Evolutionary conservation across 768 basidiomycete species (phyloP).

Genomic region (Boletus barrowsii): DNA sequence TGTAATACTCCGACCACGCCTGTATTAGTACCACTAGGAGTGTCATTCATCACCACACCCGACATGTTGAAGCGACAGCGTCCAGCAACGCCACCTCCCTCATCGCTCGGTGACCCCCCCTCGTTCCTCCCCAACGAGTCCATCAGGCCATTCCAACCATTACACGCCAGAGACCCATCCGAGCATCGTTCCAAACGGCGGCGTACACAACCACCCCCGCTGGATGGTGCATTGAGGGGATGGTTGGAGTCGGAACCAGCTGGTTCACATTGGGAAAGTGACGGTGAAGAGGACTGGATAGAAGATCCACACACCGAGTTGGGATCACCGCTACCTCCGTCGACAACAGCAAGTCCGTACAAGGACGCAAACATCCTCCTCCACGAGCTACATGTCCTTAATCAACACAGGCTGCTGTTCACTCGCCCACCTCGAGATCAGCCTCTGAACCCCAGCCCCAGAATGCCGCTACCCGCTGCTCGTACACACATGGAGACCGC

Average conservation of each 20-base stretch:
- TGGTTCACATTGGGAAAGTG: constrained; percentile 18
- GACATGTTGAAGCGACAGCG: constrained; percentile 57
- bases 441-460: not conserved
- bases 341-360: constrained; percentile 40
- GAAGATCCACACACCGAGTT: constrained; percentile 36
- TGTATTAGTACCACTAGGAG: constrained; percentile 4
- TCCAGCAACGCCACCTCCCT: constrained; percentile 42
- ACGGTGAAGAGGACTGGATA: constrained; percentile 33
- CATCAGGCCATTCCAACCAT: constrained; percentile 10
- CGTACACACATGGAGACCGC: not conserved
- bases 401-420: constrained; percentile 60
- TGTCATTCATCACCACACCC: constrained; percentile 2
- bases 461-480: not conserved
- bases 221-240: constrained; percentile 52
- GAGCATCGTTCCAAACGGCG: constrained; percentile 49
- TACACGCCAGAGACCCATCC: constrained; percentile 7
- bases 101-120: constrained; percentile 26
- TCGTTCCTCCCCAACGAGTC: constrained; percentile 16
- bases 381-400: constrained; percentile 65
- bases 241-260: constrained; percentile 31
- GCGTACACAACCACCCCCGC: constrained; percentile 47
- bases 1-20: constrained; percentile 20
- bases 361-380: constrained; percentile 61
- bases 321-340: constrained; percentile 10
- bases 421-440: constrained; percentile 14